Evolutionary conservation across 2,329 filamentous ascomycete species (phyloP).

Genomic region (Fusarium sp.): DNA sequence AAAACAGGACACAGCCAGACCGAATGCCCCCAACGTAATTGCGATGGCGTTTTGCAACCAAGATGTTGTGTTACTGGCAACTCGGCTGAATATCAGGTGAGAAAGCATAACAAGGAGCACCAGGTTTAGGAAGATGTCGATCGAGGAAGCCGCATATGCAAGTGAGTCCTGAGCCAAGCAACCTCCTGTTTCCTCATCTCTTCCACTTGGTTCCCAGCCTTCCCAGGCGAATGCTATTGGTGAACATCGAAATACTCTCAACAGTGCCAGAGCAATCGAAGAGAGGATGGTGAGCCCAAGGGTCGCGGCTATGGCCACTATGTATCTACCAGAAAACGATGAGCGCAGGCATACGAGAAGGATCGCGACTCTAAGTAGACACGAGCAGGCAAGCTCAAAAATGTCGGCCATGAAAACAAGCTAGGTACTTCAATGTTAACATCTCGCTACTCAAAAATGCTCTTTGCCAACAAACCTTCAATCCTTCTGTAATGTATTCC

Average conservation of each 20-base stretch:
- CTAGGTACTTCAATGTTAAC: conserved; percentile 31
- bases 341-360: conserved; percentile 52
- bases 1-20: conserved; percentile 49
- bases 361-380: conserved; percentile 52
- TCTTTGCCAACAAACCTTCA: conserved; percentile 13
- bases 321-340: conserved; percentile 47
- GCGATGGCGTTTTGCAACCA: conserved; percentile 56
- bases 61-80: conserved; percentile 53
- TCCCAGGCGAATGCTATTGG: conserved; percentile 49
- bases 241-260: conserved; percentile 54
- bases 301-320: conserved; percentile 46
- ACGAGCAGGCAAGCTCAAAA: conserved; percentile 51
- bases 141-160: conserved; percentile 53
- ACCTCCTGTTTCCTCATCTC: conserved; percentile 1
- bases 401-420: conserved; percentile 44
- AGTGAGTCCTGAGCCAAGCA: conserved; percentile 44
- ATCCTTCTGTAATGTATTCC: conserved; percentile 13
- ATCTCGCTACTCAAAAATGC: no score
- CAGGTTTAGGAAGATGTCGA: conserved; percentile 59
- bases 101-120: conserved; percentile 56
- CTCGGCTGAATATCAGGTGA: conserved; percentile 48
- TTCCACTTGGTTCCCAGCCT: conserved; percentile 27
- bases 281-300: conserved; percentile 48
- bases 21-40: conserved; percentile 56
- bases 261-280: conserved; percentile 48